phyloP scores from a whole-genome alignment of 2,329 filamentous ascomycete species.

The Pestalotiopsis sp. region DNA sequence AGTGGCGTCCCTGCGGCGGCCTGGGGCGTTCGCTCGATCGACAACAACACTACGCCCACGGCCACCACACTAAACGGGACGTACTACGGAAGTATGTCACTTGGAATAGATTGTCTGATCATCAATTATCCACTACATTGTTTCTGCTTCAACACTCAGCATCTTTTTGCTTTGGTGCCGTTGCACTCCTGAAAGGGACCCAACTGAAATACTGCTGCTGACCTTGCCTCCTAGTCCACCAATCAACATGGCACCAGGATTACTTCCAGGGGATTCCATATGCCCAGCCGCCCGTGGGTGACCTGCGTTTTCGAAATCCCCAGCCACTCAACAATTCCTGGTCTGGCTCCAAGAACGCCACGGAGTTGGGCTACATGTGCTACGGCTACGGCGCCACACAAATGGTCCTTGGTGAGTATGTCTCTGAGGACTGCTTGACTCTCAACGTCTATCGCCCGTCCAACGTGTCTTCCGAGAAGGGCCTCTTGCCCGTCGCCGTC shows the following conservation, averaged over 20 bases:
- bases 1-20: too few relatives aligned
- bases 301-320: slow-evolving; percentile 38
- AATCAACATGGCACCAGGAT: slow-evolving; percentile 37
- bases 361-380: slow-evolving; percentile 28
- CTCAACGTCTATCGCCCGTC: slow-evolving; percentile 44
- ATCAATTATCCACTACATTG: too few relatives aligned
- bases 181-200: too few relatives aligned
- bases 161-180: too few relatives aligned
- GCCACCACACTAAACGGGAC: slow-evolving; percentile 33
- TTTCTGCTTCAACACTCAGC: too few relatives aligned
- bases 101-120: not conserved
- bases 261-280: slow-evolving; percentile 42
- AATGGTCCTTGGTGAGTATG: slow-evolving; percentile 39
- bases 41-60: slow-evolving; percentile 12
- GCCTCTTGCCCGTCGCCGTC: slow-evolving; percentile 35
- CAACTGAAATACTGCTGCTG: too few relatives aligned
- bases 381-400: slow-evolving; percentile 26
- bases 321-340: slow-evolving; percentile 41
- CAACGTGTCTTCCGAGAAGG: slow-evolving; percentile 28
- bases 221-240: too few relatives aligned
- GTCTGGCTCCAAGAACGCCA: slow-evolving; percentile 38
- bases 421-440: slow-evolving; percentile 52
- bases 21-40: too few relatives aligned
- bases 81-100: slow-evolving; percentile 34
- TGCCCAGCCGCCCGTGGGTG: slow-evolving; percentile 38